Percentiles rank a stretch among this genome's conserved stretches.
Evolutionary conservation across 2,329 filamentous ascomycete species (phyloP).

Genomic region (Aureobasidium pullulans): DNA sequence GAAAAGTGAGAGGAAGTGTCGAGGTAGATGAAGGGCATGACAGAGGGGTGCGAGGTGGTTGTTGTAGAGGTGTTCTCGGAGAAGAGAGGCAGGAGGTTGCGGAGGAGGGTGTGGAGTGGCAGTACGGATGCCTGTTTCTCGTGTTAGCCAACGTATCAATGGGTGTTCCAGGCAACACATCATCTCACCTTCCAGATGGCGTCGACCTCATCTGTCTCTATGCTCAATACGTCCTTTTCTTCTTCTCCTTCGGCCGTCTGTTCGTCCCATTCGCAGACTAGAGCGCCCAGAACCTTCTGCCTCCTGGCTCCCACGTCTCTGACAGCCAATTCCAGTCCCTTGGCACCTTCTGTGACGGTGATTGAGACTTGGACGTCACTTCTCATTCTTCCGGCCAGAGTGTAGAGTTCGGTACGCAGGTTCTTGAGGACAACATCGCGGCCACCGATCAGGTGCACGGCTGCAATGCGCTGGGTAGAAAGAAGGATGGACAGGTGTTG

Average conservation of each 20-base stretch:
- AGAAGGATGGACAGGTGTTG: background rate
- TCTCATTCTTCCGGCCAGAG: conserved; percentile 6
- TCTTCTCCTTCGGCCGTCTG: background rate
- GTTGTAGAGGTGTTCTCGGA: background rate
- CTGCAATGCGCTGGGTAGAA: background rate
- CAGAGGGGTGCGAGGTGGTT: background rate
- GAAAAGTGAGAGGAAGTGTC: conserved; percentile 4
- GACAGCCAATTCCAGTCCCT: background rate
- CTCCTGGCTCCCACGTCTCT: background rate
- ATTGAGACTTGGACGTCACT: conserved; percentile 7
- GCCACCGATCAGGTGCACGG: background rate
- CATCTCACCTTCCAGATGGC: conserved; percentile 3
- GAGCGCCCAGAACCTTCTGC: conserved; percentile 5
- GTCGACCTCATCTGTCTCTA: conserved; percentile 7
- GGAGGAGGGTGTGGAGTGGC: conserved; percentile 13
- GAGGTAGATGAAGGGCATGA: conserved; percentile 13
- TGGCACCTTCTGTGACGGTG: background rate
- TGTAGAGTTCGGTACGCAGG: conserved; percentile 10
- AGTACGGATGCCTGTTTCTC: background rate
- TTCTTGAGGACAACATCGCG: conserved; percentile 7
- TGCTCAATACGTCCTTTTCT: conserved; percentile 3
- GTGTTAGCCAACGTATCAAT: background rate
- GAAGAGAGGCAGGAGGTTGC: conserved; percentile 10
- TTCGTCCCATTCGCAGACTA: conserved; percentile 10
- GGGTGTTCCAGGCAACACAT: background rate